Conservation (phyloP, 2,329 filamentous ascomycete genomes). For the Curvularia eragrostidis region DNA sequence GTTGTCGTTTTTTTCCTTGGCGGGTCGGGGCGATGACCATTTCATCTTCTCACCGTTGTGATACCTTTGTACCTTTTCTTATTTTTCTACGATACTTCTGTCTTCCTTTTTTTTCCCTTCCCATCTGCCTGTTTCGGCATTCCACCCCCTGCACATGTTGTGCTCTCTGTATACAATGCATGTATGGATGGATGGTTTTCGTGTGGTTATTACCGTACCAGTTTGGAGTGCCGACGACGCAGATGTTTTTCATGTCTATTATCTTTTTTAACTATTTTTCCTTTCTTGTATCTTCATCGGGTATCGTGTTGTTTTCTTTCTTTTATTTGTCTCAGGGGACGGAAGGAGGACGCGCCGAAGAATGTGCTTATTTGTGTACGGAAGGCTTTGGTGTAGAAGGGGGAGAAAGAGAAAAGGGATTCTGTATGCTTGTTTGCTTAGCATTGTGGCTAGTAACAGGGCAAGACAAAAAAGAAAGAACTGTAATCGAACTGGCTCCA, state of each 20-base stretch:
- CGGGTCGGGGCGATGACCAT: background rate
- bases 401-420: no score
- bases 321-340: background rate
- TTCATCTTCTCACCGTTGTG: background rate
- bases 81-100: background rate
- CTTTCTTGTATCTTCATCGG: background rate
- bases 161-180: background rate
- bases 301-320: background rate
- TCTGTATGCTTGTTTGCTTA: background rate
- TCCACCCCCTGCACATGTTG: background rate
- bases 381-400: background rate
- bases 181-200: background rate
- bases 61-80: slow-evolving; percentile 1
- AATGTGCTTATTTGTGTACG: background rate
- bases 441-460: background rate
- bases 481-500: background rate
- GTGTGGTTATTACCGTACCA: no score
- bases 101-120: background rate
- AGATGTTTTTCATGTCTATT: background rate
- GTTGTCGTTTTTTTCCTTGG: background rate
- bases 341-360: background rate
- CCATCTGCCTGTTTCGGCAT: background rate
- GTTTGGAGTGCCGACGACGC: background rate
- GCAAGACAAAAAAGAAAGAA: background rate
- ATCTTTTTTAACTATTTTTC: background rate